These are phyloP conservation scores for Vaccinium myrtillus DNA, from an alignment of 148 eudicot genomes.

Conservation along the genomic window DNA sequence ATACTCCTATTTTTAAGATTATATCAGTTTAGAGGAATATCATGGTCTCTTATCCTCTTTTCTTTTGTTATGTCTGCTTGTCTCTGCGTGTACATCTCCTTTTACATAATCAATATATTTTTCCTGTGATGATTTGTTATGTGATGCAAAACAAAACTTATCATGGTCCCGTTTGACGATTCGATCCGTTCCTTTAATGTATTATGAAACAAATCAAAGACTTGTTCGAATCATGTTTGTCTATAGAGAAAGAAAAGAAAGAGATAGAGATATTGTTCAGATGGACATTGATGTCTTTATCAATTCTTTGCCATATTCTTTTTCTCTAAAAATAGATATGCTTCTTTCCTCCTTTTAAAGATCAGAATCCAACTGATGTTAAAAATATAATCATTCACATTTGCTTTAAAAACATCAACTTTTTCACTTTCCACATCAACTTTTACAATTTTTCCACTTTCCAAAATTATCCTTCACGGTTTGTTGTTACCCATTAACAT, in stretches of 20 bases:
- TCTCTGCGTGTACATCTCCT: background rate
- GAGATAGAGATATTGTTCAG: too few species aligned
- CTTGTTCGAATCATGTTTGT: background rate
- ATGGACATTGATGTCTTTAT: background rate
- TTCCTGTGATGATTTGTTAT: background rate
- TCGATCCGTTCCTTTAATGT: background rate
- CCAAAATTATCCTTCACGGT: too few species aligned
- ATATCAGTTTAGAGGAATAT: background rate
- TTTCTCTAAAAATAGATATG: too few species aligned
- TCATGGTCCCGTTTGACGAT: background rate
- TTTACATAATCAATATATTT: background rate
- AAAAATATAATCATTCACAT: too few species aligned
- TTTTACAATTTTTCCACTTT: too few species aligned
- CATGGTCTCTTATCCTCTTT: background rate
- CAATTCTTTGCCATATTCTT: background rate
- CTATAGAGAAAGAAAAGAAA: too few species aligned
- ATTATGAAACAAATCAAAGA: background rate
- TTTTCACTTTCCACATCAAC: too few species aligned
- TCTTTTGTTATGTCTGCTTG: background rate
- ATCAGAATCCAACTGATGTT: too few species aligned
- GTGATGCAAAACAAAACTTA: background rate
- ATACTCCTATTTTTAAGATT: background rate
- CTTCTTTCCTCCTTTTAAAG: too few species aligned
- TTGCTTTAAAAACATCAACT: too few species aligned
- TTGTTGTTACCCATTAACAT: too few species aligned